Conservation (phyloP, 805 yeast species). For the Candida dajiaensis region DNA sequence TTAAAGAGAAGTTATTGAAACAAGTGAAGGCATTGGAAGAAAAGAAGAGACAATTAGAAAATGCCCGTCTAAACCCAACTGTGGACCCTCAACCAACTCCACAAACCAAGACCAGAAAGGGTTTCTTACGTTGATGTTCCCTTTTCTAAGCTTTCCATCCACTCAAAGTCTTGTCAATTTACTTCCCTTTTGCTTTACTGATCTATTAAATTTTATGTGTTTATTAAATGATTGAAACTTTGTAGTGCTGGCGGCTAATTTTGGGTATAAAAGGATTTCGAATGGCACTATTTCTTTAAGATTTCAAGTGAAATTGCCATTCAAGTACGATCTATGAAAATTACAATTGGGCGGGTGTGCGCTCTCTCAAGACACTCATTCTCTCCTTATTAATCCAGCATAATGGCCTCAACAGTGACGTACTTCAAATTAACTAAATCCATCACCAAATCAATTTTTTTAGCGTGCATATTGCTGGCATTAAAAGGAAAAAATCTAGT, state of each 20-base stretch:
- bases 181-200: neutral
- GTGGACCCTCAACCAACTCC: constrained; percentile 30
- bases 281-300: neutral
- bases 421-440: neutral
- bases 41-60: constrained; percentile 76
- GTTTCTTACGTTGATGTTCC: constrained; percentile 57
- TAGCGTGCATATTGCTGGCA: neutral
- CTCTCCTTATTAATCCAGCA: neutral
- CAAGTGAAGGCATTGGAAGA: constrained; percentile 90
- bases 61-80: constrained; percentile 42
- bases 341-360: too few relatives aligned
- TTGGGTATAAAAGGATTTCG: neutral
- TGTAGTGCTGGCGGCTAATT: neutral
- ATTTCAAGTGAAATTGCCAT: too few relatives aligned
- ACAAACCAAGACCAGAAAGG: constrained; percentile 63
- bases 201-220: neutral
- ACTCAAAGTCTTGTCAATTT: neutral
- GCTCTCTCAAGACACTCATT: too few relatives aligned
- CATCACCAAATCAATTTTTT: neutral
- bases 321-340: too few relatives aligned
- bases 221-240: neutral
- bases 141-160: neutral
- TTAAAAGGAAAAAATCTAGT: neutral
- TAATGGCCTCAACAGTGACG: neutral
- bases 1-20: constrained; percentile 88